Conservation (phyloP, 768 basidiomycete species). For the Suillus cothurnatus region DNA sequence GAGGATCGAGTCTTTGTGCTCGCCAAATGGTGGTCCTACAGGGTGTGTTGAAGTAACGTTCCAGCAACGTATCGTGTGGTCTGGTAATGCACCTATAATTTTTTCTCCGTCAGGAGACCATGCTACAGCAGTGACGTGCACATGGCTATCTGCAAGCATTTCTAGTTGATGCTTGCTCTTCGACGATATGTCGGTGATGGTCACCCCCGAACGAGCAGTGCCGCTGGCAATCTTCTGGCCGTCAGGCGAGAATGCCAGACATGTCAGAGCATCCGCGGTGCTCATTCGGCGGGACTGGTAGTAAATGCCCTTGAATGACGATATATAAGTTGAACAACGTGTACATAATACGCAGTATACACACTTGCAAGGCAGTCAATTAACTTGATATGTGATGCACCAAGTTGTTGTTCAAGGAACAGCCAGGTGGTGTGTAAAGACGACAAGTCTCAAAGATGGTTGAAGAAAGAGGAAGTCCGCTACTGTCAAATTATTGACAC, state of each 20-base stretch:
- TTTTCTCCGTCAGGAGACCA: slow-evolving; percentile 30
- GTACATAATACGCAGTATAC: neutral
- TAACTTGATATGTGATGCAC: neutral
- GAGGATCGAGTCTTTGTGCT: slow-evolving; percentile 15
- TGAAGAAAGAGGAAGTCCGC: too few relatives aligned
- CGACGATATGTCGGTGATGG: neutral
- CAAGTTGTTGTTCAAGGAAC: neutral
- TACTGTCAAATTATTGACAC: too few relatives aligned
- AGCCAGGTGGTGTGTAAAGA: neutral
- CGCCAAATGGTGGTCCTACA: slow-evolving; percentile 27
- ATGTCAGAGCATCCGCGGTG: neutral
- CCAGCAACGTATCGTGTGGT: slow-evolving; percentile 33
- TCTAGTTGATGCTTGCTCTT: neutral
- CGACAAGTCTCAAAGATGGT: too few relatives aligned
- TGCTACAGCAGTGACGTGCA: slow-evolving; percentile 18
- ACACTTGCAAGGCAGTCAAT: neutral
- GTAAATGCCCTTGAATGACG: neutral
- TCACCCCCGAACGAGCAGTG: slow-evolving; percentile 8
- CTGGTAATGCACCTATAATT: slow-evolving; percentile 31
- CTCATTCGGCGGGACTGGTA: slow-evolving; percentile 4
- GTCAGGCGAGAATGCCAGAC: neutral
- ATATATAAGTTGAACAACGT: neutral
- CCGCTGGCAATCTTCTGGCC: slow-evolving; percentile 1
- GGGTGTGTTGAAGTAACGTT: slow-evolving; percentile 19
- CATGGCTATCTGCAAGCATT: too few relatives aligned